Percentiles rank a stretch among this genome's conserved stretches.
Conservation (phyloP, 768 basidiomycete genomes). For the Serendipita sp. region DNA sequence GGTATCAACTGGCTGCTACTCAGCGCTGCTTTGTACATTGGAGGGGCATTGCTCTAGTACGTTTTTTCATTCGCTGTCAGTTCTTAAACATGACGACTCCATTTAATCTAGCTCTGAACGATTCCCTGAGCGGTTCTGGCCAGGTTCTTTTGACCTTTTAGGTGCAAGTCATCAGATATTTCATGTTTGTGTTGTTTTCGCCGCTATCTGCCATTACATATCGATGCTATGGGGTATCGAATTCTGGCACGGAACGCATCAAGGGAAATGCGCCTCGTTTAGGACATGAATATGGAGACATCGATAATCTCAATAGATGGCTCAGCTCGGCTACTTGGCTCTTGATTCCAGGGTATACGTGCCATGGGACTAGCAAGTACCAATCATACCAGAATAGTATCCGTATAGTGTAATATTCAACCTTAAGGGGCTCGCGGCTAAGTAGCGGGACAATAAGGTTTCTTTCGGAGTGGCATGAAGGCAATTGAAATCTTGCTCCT, state of each 20-base stretch:
- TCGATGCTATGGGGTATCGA: conserved; percentile 39
- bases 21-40: conserved; percentile 61
- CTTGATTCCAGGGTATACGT: too few species aligned
- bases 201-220: conserved; percentile 50
- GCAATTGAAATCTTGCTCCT: neutral
- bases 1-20: conserved; percentile 54
- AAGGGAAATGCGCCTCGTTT: neutral
- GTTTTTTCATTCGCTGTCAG: conserved; percentile 15
- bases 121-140: conserved; percentile 57
- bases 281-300: neutral
- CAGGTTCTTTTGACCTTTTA: conserved; percentile 66
- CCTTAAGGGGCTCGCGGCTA: too few species aligned
- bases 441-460: too few species aligned
- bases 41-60: conserved; percentile 69
- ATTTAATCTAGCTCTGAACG: conserved; percentile 48
- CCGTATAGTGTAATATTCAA: too few species aligned
- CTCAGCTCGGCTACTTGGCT: too few species aligned
- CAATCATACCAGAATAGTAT: too few species aligned
- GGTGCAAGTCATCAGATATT: conserved; percentile 82
- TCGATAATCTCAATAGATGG: too few species aligned
- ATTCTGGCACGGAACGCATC: conserved; percentile 34
- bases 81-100: conserved; percentile 7
- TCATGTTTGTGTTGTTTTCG: conserved; percentile 61
- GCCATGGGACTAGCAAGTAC: too few species aligned
- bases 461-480: neutral